Base-by-base conservation (phyloP, 1,139 yeast species). In the Meyerozyma guilliermondii region DNA sequence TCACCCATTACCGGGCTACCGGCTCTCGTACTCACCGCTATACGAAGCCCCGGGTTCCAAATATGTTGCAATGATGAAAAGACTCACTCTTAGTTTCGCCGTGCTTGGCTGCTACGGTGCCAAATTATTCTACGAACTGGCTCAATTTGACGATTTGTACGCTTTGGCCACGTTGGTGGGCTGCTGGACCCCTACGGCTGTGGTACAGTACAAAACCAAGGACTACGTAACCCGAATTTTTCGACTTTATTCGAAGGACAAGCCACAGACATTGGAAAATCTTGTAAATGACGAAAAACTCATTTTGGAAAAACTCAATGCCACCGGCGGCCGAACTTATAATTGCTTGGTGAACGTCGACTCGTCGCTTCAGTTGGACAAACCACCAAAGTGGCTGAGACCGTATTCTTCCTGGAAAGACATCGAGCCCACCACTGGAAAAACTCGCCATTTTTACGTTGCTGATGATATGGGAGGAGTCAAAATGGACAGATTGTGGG, bases 401-500 rank as follows among this genome's bases (percentile, higher is more conserved):
- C 85, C 89, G 0, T 82, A 80, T 66, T 71, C 77, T 26, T 76
- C 81, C 40, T 80, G 92, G 83, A 66, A 74, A 38, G 75, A 75
- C 37, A 55, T 51, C 11, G 74, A 73, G 31, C 56, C 63, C 5
- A 63, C 66, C 20, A 55, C 67, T 1, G 65, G 68, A 1, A 49
- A 57, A 38, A 63, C 54, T 44, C 65, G 71, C 47, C 63, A 66
- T 30, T 79, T 71, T 58, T 84, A 80, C 52, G 76, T 87, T 3
- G 78, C 75, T 7, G 95, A 87, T 55, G 83, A 86, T 50, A 70
- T 84, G 38, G 94, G 95, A 3, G 95, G 95, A 1, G 66, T 84
- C 55, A 80, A 80, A 50, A 87, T 87, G 95, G 95, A 87, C 53
- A 66, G 95, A 43, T 59, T 87, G 4, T 83, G 95, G 92, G 89